phyloP scores from a whole-genome alignment of 352 stramenopile genomes.

The Globisporangium uncinulatum region DNA sequence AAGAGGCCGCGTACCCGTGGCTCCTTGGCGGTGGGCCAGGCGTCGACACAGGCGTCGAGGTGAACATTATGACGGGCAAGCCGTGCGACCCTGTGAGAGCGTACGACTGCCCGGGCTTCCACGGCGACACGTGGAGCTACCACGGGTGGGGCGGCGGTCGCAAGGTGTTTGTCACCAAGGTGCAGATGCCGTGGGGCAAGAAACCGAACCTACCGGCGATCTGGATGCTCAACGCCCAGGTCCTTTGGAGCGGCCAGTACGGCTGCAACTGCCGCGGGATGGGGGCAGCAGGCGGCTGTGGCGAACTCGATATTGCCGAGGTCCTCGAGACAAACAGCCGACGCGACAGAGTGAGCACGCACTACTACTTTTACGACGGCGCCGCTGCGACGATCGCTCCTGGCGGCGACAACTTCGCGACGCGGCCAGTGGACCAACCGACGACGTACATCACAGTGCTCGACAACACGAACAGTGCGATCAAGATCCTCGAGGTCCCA shows the following conservation, averaged over 20 bases:
- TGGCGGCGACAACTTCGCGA: conserved; percentile 28
- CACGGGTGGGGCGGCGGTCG: conserved; percentile 51
- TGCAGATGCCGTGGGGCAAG: conserved; percentile 37
- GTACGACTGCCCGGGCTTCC: conserved; percentile 29
- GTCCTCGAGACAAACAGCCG: conserved; percentile 15
- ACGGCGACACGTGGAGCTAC: conserved; percentile 32
- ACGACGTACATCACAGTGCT: conserved; percentile 64
- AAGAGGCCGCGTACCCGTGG: conserved; percentile 29
- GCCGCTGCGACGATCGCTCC: conserved; percentile 13
- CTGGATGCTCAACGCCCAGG: conserved; percentile 55
- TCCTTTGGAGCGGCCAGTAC: conserved; percentile 13
- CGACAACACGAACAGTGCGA: conserved; percentile 32
- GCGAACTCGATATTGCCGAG: conserved; percentile 24
- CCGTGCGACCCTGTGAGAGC: conserved; percentile 21
- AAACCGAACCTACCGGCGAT: conserved; percentile 37
- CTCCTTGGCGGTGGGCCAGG: conserved; percentile 33
- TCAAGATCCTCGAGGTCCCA: conserved; percentile 61
- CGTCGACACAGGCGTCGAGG: conserved; percentile 42
- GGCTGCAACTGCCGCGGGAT: conserved; percentile 24
- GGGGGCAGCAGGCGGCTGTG: conserved; percentile 16
- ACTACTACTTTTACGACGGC: conserved; percentile 27
- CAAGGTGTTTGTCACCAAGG: conserved; percentile 66
- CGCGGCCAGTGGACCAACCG: conserved; percentile 17
- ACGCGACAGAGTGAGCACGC: conserved; percentile 13
- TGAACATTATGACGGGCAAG: conserved; percentile 58